phyloP scores from a whole-genome alignment of 768 basidiomycete species.

The Gloeophyllum trabeum region DNA sequence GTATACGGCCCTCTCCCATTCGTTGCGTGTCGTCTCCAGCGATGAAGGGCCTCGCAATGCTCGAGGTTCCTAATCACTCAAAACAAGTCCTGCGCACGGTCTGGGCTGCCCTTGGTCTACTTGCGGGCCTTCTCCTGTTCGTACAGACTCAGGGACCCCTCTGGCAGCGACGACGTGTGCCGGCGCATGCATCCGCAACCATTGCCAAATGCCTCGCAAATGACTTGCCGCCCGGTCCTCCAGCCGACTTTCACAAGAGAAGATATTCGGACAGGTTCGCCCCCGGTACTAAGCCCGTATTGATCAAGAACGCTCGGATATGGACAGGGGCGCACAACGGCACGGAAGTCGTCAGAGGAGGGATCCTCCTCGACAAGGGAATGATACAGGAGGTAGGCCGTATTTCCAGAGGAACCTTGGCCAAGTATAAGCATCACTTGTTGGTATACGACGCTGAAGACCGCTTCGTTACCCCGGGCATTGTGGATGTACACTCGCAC shows the following conservation, averaged over 20 bases:
- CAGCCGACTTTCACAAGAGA: not conserved
- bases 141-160: no score
- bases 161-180: not conserved
- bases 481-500: conserved; percentile 62
- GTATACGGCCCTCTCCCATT: no score
- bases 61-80: no score
- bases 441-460: not conserved
- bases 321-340: conserved; percentile 30
- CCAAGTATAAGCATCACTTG: not conserved
- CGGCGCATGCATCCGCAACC: not conserved
- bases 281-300: conserved; percentile 23
- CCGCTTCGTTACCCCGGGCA: conserved; percentile 11
- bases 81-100: no score
- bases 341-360: conserved; percentile 10
- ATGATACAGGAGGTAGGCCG: not conserved
- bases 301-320: conserved; percentile 36
- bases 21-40: no score
- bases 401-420: not conserved
- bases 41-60: no score
- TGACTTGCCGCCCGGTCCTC: conserved; percentile 3
- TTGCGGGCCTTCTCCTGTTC: no score
- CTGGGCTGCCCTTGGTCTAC: no score
- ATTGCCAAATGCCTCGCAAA: not conserved
- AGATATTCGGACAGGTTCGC: conserved; percentile 24
- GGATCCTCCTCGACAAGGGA: conserved; percentile 20